phyloP scores from a whole-genome alignment of 371 early-diverging fungal species.

The Cokeromyces recurvatus region DNA sequence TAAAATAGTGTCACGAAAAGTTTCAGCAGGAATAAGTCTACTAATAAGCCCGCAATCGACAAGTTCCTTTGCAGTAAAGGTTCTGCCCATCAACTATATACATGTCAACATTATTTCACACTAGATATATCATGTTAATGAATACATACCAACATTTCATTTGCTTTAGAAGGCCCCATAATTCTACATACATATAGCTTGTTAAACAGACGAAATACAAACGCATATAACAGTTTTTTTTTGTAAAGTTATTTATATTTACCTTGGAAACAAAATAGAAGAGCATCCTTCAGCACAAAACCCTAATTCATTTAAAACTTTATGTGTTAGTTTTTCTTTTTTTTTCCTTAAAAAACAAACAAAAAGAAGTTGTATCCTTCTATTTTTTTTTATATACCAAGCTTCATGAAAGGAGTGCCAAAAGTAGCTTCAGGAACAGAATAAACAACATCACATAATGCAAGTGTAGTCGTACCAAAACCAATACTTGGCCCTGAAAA shows the following conservation, averaged over 20 bases:
- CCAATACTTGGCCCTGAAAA: constrained; percentile 62
- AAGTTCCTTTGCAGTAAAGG: constrained; percentile 54
- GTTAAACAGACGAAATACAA: neutral
- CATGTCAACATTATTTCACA: neutral
- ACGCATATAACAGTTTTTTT: too few relatives aligned
- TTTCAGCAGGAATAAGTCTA: constrained; percentile 48
- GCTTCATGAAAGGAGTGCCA: constrained; percentile 67
- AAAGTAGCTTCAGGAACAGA: constrained; percentile 60
- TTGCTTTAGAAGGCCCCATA: constrained; percentile 60
- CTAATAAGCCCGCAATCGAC: constrained; percentile 45
- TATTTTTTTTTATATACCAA: constrained; percentile 25
- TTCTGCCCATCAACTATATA: constrained; percentile 38
- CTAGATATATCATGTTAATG: neutral
- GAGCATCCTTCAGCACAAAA: constrained; percentile 74
- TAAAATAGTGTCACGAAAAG: constrained; percentile 46
- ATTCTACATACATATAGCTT: constrained; percentile 20
- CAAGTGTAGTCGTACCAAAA: constrained; percentile 63
- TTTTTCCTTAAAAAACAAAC: too few relatives aligned
- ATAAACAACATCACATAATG: constrained; percentile 69
- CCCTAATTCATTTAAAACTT: constrained; percentile 3
- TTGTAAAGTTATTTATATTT: too few relatives aligned
- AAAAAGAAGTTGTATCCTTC: too few relatives aligned
- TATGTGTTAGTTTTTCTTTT: too few relatives aligned
- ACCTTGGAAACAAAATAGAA: constrained; percentile 52
- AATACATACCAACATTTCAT: constrained; percentile 53